Evolutionary conservation across 2,329 filamentous ascomycete genomes (phyloP).

Genomic region (Fusarium sambucinum): DNA sequence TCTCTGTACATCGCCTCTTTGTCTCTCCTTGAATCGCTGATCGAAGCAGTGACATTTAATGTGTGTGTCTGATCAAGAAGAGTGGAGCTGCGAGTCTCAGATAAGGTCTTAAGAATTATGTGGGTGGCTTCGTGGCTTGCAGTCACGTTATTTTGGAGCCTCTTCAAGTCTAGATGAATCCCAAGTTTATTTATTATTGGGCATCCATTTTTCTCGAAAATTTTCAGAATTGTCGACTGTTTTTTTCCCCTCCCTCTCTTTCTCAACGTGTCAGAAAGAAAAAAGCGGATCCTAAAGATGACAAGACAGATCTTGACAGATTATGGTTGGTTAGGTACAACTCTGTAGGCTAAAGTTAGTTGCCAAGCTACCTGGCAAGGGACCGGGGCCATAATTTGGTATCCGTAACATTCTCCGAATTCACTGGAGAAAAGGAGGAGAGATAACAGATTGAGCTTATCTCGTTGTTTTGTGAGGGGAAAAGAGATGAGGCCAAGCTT

Average conservation of each 20-base stretch:
- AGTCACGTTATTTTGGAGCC: constrained; percentile 36
- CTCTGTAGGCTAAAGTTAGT: not conserved
- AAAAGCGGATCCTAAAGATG: constrained; percentile 17
- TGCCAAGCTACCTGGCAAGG: not conserved
- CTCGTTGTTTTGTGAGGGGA: not conserved
- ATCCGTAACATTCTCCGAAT: not conserved
- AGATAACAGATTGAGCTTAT: not conserved
- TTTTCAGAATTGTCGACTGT: not conserved
- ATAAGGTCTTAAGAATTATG: constrained; percentile 20
- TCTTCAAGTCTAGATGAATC: not conserved
- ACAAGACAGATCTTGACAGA: not conserved
- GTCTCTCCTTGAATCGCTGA: not conserved
- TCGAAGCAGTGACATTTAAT: not conserved
- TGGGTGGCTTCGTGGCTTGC: constrained; percentile 18
- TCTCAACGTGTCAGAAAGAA: constrained; percentile 2
- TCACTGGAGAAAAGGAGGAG: not conserved
- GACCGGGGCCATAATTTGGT: constrained; percentile 2
- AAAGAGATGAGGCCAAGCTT: not conserved
- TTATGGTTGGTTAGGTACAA: not conserved
- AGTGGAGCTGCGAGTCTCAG: constrained; percentile 21
- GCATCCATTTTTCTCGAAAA: not conserved
- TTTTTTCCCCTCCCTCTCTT: not conserved
- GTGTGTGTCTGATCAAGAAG: constrained; percentile 23
- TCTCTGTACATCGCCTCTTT: not conserved
- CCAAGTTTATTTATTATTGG: not conserved